Percentiles rank a stretch among this genome's conserved stretches.
These are phyloP conservation scores for Tuber umbilicatum DNA, from an alignment of 495 filamentous ascomycete species.

Conservation along the genomic window DNA sequence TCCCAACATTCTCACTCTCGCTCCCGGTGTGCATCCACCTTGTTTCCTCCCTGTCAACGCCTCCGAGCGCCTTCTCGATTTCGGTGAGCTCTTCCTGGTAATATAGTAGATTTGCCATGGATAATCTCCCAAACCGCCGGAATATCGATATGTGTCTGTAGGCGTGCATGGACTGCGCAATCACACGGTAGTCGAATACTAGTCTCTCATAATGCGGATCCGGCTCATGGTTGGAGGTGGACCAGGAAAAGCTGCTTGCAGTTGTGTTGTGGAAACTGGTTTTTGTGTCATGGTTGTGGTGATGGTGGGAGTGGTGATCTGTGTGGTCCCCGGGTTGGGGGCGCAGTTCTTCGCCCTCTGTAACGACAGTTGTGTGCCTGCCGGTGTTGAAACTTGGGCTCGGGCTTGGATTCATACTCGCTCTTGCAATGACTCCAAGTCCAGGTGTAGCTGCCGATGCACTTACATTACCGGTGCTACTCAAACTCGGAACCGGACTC, in stretches of 20 bases:
- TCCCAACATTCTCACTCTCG: conserved; percentile 28
- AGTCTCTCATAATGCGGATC: conserved; percentile 30
- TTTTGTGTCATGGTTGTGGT: conserved; percentile 13
- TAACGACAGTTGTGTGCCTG: not conserved
- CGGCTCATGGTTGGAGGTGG: conserved; percentile 22
- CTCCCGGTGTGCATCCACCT: conserved; percentile 30
- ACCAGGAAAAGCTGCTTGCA: conserved; percentile 32
- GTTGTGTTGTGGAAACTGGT: conserved; percentile 19
- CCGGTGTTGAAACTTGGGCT: not conserved
- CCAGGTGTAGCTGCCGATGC: not conserved
- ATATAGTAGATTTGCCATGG: conserved; percentile 33
- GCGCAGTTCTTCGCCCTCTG: not conserved
- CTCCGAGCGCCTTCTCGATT: conserved; percentile 22
- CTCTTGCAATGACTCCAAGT: not conserved
- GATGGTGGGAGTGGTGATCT: conserved; percentile 22
- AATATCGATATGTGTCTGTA: conserved; percentile 39
- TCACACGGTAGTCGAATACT: conserved; percentile 29
- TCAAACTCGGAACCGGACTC: not conserved
- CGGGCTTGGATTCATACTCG: not conserved
- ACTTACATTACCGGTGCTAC: not conserved
- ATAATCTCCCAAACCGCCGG: conserved; percentile 34
- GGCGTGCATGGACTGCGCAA: conserved; percentile 38
- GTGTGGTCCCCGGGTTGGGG: conserved; percentile 5
- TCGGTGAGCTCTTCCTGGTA: conserved; percentile 34
- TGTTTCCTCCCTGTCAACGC: conserved; percentile 26